Percentiles rank a stretch among this genome's conserved stretches.
These are phyloP conservation scores for Chrysanthemum makinoi DNA, from an alignment of 129 eudicot species.

Conservation along the genomic window DNA sequence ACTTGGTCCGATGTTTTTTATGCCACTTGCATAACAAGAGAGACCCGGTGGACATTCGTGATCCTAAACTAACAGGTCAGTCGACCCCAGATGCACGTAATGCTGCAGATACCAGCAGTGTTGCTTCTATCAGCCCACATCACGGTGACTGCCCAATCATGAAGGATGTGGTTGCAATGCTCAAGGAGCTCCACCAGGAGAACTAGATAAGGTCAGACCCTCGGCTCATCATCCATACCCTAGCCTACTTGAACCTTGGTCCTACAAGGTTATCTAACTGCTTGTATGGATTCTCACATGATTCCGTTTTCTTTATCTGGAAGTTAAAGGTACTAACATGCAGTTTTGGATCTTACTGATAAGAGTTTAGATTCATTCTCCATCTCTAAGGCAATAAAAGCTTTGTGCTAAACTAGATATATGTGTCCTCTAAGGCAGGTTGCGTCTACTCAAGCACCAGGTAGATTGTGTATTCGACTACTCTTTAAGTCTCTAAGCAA, in stretches of 20 bases:
- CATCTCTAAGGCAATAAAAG: background rate
- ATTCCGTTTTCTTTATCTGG: conserved; percentile 6
- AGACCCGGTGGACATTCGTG: conserved; percentile 68
- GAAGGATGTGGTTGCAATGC: conserved; percentile 98
- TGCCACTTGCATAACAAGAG: conserved; percentile 62
- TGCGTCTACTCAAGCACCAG: background rate
- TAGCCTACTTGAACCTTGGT: conserved; percentile 46
- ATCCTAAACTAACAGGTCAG: conserved; percentile 77
- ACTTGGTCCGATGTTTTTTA: conserved; percentile 87
- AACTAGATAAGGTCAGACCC: conserved; percentile 48
- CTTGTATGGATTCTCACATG: background rate
- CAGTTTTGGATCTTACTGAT: conserved; percentile 35
- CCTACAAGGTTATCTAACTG: background rate
- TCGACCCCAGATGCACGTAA: conserved; percentile 98
- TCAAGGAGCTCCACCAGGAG: conserved; percentile 66
- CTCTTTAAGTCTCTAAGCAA: background rate
- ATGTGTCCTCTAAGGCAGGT: background rate
- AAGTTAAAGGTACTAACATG: background rate
- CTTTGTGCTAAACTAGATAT: no score
- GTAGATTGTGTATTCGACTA: background rate
- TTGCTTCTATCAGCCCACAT: conserved; percentile 71
- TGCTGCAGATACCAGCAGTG: conserved; percentile 88
- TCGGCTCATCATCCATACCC: conserved; percentile 44
- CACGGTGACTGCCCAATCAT: conserved; percentile 81
- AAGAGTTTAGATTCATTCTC: conserved; percentile 9